phyloP scores from a whole-genome alignment of 352 stramenopile species.

The Saprolegnia parasitica region DNA sequence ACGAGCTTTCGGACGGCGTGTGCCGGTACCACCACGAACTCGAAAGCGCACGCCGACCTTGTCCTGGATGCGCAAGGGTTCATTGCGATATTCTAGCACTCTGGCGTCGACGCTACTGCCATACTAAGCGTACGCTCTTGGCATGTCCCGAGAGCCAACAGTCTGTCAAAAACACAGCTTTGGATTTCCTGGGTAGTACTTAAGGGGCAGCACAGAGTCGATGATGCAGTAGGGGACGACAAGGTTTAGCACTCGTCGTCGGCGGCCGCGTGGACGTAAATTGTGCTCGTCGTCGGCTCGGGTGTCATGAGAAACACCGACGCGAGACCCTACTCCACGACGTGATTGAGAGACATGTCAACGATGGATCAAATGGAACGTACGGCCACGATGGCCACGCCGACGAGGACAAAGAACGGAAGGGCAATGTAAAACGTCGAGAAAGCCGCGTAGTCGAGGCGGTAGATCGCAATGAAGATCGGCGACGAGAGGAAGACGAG shows the following conservation, averaged over 20 bases:
- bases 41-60: too few species aligned
- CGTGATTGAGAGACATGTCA: neutral
- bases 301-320: neutral
- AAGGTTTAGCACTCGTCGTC: neutral
- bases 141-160: too few species aligned
- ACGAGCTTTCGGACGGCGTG: too few species aligned
- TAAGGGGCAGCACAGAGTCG: neutral
- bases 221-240: neutral
- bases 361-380: neutral
- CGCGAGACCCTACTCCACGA: neutral
- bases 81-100: too few species aligned
- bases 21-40: too few species aligned
- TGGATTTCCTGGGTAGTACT: neutral
- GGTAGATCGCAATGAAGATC: conserved; percentile 3
- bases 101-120: too few species aligned
- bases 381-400: conserved; percentile 1
- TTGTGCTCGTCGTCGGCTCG: neutral
- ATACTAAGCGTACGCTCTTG: too few species aligned
- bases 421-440: conserved; percentile 9
- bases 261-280: neutral
- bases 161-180: too few species aligned
- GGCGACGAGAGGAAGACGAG: conserved; percentile 12
- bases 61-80: too few species aligned
- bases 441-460: conserved; percentile 6
- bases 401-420: conserved; percentile 6